Percentiles rank a stretch among this genome's conserved stretches.
Conservation (phyloP, 1,284 basidiomycete species). For the Phylloporus sp. region DNA sequence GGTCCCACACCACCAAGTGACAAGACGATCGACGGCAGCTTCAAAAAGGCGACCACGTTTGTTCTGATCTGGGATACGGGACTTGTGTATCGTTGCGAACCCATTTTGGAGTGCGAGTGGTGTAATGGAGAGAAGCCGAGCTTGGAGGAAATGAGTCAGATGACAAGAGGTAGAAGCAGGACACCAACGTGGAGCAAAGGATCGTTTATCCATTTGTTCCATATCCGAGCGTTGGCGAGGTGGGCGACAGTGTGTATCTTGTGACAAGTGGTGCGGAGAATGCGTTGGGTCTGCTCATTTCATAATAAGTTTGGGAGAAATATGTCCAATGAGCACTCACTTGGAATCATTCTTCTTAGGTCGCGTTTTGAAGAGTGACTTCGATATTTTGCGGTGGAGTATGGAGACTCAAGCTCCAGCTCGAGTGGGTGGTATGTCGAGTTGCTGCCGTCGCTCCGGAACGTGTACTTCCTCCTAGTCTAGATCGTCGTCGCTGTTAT, state of each 20-base stretch:
- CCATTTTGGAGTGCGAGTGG: constrained; percentile 82
- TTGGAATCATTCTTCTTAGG: constrained; percentile 48
- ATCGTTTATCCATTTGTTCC: constrained; percentile 91
- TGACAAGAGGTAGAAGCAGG: constrained; percentile 11
- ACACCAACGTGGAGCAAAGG: constrained; percentile 74
- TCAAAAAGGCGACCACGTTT: constrained; percentile 89
- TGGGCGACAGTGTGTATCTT: constrained; percentile 87
- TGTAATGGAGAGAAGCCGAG: constrained; percentile 84
- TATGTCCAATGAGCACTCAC: constrained; percentile 31
- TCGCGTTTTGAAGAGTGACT: constrained; percentile 62
- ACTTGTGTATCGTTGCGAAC: constrained; percentile 82
- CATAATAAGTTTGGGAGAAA: neutral
- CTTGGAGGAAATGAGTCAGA: constrained; percentile 54
- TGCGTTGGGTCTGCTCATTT: constrained; percentile 65
- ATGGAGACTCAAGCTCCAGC: constrained; percentile 26
- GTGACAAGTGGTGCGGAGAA: constrained; percentile 80
- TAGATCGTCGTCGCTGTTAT: constrained; percentile 50
- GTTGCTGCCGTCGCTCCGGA: constrained; percentile 31
- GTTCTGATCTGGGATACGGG: constrained; percentile 80
- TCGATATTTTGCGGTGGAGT: constrained; percentile 55
- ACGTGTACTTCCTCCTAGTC: constrained; percentile 55
- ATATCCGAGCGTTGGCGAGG: constrained; percentile 75
- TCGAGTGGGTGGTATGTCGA: constrained; percentile 31
- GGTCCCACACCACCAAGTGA: constrained; percentile 81
- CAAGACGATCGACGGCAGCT: constrained; percentile 74